Evolutionary conservation across 2,329 filamentous ascomycete genomes (phyloP), one percentile per base, ranked within the genome.

Genomic region (Alternaria alternata): DNA sequence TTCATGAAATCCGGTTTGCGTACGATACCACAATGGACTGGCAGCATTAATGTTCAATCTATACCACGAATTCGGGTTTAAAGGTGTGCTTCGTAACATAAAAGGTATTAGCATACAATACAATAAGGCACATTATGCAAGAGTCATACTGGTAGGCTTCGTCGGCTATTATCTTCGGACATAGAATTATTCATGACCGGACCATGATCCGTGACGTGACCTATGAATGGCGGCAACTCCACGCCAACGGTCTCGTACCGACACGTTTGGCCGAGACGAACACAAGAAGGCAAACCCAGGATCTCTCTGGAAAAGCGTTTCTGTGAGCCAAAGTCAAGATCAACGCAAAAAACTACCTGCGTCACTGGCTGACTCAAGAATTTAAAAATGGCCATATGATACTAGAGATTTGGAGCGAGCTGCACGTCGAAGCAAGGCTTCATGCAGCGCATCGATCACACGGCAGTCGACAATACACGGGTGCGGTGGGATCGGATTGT

Each of bases 401-500:
- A 34, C 18, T 42, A 26, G 22, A 56, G 16, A 12, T 26, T 42
- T 32, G 20, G 56, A 36, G 22, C 30, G 24, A 24, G 36, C 39
- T 41, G 32, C 39, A 49, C 18, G 14, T 43, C 44, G 39, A 43
- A 44, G 38, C 51, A 49, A 43, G 14, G 5, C 30, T 51, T 20
- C 36, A 34, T 56, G 28, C 54, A 56, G 44, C 34, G 22, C 44
- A 41, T 49, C n/a, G 36, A 56, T 56, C 36, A 32, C 34, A 41
- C 44, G 18, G 44, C 22, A 56, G 20, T 24, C 16, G 26, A 20
- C 36, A 28, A 43, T 42, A 28, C 16, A 43, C 38, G 7, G 20
- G 36, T 32, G 54, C 46, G 30, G 54, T 43, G 46, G 20, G 54
- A 51, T 56, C 44, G 46, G 46, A 56, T 51, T 43, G 12, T 56